Percentiles rank a stretch among this genome's conserved stretches.
phyloP scores from a whole-genome alignment of 2,329 filamentous ascomycete species.

The Helotiales sp. region DNA sequence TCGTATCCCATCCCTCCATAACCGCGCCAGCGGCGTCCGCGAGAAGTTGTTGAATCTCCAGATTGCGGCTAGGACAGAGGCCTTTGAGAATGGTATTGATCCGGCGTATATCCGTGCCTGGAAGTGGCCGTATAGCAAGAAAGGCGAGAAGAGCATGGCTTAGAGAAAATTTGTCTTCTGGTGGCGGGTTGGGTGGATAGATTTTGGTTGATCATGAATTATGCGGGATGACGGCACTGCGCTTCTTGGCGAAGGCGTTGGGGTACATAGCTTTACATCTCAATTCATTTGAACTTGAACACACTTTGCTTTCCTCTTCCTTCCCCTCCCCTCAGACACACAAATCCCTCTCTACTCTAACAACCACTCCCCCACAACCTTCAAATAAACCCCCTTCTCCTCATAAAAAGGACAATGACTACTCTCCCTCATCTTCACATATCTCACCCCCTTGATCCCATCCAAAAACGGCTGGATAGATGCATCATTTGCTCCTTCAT shows the following conservation, averaged over 20 bases:
- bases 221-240: too few relatives aligned
- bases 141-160: not conserved
- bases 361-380: constrained; percentile 35
- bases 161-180: not conserved
- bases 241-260: too few relatives aligned
- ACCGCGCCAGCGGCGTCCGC: constrained; percentile 60
- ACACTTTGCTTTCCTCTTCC: too few relatives aligned
- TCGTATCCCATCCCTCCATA: constrained; percentile 60
- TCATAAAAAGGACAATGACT: constrained; percentile 37
- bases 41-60: constrained; percentile 66
- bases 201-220: too few relatives aligned
- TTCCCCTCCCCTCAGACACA: too few relatives aligned
- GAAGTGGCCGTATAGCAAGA: constrained; percentile 31
- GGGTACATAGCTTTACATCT: too few relatives aligned
- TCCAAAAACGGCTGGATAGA: constrained; percentile 36
- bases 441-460: constrained; percentile 39
- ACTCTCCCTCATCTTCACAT: constrained; percentile 33
- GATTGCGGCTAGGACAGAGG: constrained; percentile 62
- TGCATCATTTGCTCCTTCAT: constrained; percentile 34
- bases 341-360: not conserved
- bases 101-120: constrained; percentile 41
- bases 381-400: constrained; percentile 38
- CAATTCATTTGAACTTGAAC: too few relatives aligned
- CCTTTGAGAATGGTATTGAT: constrained; percentile 71
- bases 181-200: too few relatives aligned